Conservation (phyloP, 1,139 yeast species). For the Schizosaccharomyces versatilis region DNA sequence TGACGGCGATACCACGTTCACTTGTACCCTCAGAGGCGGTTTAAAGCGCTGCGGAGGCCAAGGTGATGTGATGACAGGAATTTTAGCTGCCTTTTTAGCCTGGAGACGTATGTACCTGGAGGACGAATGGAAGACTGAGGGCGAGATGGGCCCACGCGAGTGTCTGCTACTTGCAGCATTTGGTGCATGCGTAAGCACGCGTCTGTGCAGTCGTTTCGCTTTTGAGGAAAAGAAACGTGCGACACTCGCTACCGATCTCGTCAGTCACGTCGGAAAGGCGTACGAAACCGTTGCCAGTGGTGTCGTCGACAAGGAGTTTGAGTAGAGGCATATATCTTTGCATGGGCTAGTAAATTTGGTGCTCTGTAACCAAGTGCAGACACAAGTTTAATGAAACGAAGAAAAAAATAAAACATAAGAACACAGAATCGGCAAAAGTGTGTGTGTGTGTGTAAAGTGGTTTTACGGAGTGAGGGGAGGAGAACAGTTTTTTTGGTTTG, state of each 20-base stretch:
- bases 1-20: slow-evolving; percentile 20
- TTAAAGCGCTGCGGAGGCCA: slow-evolving; percentile 66
- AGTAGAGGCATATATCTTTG: background rate
- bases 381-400: too few relatives aligned
- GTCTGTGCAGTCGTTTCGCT: slow-evolving; percentile 46
- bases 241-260: slow-evolving; percentile 69
- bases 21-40: slow-evolving; percentile 32
- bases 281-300: slow-evolving; percentile 31
- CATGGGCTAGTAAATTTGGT: too few relatives aligned
- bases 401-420: too few relatives aligned
- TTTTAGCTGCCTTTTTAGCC: slow-evolving; percentile 43
- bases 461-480: too few relatives aligned
- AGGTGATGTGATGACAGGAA: slow-evolving; percentile 61
- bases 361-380: too few relatives aligned
- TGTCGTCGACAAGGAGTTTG: background rate
- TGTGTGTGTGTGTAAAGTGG: too few relatives aligned
- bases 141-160: slow-evolving; percentile 23
- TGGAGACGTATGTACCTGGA: slow-evolving; percentile 41
- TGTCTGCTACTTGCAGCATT: slow-evolving; percentile 37
- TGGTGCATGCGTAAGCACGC: slow-evolving; percentile 50
- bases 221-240: slow-evolving; percentile 45
- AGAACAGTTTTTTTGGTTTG: too few relatives aligned
- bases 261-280: slow-evolving; percentile 42
- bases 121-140: slow-evolving; percentile 30
- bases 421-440: too few relatives aligned